Evolutionary conservation across 441 rosid species (phyloP), one percentile per base, ranked within the genome.

Genomic region (Codiaeum variegatum): DNA sequence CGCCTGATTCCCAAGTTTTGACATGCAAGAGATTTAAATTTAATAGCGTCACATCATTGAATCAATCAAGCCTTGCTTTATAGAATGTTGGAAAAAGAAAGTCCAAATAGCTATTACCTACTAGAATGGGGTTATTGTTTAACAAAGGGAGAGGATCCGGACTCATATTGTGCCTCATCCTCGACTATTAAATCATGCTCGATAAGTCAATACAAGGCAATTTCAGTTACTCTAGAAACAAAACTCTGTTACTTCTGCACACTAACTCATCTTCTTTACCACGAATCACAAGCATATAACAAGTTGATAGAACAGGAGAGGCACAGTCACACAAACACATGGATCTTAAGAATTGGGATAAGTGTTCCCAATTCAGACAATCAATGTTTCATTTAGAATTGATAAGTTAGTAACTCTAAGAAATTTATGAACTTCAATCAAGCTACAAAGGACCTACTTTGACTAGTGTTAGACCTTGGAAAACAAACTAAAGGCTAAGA

Each of bases 391-490:
- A 19, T 18, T 7, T 1, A 52, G 46, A 34, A 32, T 4, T 51
- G 11, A 12, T 52, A n/a, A 21, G n/a, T 31, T 52, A 34, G 23
- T 31, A 61, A 61, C 36, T 32, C 29, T 28, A 2, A 70, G 36
- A 5, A 16, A 10, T 18, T 19, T 29, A 19, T 49, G 2, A 15
- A 69, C 24, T 36, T 46, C 31, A 24, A 47, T 26, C 67, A 31
- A 55, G 28, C 44, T 51, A 28, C 10, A 28, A 0, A 26, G 63
- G 28, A 42, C 1, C 56, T 42, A 29, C n/a, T 24, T 40, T 44
- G 66, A 54, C 76, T 65, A 24, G 74, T 13, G 67, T 12, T 18
- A 40, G 26, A 60, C 44, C 52, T 38, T n/a, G 13, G 44, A 46
- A 32, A 60, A 59, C 34, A 59, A 67, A 60, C 13, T 34, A 12